These are phyloP conservation scores for Solidago caesia DNA, from an alignment of 129 eudicot species.

Conservation along the genomic window DNA sequence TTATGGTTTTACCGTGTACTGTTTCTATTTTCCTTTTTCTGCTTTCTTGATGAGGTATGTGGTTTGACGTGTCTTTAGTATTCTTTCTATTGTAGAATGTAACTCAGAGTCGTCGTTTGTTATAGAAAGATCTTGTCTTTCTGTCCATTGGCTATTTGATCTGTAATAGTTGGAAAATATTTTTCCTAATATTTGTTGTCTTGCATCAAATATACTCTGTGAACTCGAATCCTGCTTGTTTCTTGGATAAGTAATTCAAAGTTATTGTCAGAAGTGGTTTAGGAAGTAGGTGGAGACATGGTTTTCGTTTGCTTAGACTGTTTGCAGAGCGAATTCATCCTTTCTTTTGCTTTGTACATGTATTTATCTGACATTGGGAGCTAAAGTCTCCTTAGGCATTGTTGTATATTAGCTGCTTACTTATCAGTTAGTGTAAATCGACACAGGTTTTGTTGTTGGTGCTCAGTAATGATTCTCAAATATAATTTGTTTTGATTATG, in stretches of 20 bases:
- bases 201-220: neutral
- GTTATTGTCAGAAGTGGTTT: neutral
- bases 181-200: slow-evolving; percentile 12
- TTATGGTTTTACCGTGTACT: slow-evolving; percentile 11
- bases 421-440: neutral
- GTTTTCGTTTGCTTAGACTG: neutral
- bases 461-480: no score
- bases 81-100: slow-evolving; percentile 36
- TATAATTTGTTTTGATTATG: neutral
- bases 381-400: neutral
- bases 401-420: slow-evolving; percentile 7
- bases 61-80: slow-evolving; percentile 30
- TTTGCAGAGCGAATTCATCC: neutral
- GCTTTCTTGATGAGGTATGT: slow-evolving; percentile 28
- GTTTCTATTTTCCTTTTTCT: slow-evolving; percentile 18
- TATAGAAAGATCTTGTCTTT: slow-evolving; percentile 22
- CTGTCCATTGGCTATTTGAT: slow-evolving; percentile 21
- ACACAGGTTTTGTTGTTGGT: neutral
- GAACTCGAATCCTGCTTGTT: neutral
- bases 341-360: neutral
- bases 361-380: neutral
- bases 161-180: slow-evolving; percentile 5
- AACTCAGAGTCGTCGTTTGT: slow-evolving; percentile 24
- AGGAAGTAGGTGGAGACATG: neutral
- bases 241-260: neutral